Evolutionary conservation across 768 basidiomycete species (phyloP).

Genomic region (Mycena venus): DNA sequence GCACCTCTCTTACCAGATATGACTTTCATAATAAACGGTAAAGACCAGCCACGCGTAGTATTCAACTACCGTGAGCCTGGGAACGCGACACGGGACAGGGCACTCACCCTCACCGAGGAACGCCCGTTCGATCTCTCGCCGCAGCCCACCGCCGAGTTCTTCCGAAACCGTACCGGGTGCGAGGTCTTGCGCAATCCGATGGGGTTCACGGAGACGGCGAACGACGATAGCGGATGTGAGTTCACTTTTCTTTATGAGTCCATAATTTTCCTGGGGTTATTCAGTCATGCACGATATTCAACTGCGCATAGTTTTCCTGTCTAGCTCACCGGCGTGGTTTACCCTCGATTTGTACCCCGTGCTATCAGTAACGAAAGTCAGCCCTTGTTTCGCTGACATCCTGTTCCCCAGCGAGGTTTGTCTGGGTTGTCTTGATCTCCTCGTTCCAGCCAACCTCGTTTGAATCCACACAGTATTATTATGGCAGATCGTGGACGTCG

Average conservation of each 20-base stretch:
- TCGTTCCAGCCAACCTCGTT: neutral
- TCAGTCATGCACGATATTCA: neutral
- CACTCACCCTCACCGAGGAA: slow-evolving; percentile 8
- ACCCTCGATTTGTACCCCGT: slow-evolving; percentile 27
- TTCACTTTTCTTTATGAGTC: slow-evolving; percentile 3
- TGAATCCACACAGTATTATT: slow-evolving; percentile 16
- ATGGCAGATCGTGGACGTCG: neutral
- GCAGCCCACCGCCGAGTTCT: slow-evolving; percentile 20
- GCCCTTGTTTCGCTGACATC: slow-evolving; percentile 30
- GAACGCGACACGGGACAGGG: too few relatives aligned
- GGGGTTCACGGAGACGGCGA: slow-evolving; percentile 26
- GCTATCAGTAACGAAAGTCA: slow-evolving; percentile 14
- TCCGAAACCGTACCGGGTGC: slow-evolving; percentile 10
- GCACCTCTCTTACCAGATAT: slow-evolving; percentile 22
- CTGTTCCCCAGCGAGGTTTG: slow-evolving; percentile 24
- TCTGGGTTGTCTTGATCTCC: neutral
- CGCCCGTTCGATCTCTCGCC: slow-evolving; percentile 18
- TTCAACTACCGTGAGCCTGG: slow-evolving; percentile 19
- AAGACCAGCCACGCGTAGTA: slow-evolving; percentile 26
- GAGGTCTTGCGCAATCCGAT: neutral
- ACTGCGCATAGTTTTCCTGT: slow-evolving; percentile 14
- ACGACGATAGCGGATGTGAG: slow-evolving; percentile 23
- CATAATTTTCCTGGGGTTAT: neutral
- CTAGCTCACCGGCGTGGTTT: slow-evolving; percentile 15
- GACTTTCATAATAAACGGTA: slow-evolving; percentile 20